These are phyloP conservation scores for Akanthomyces muscarius DNA, from an alignment of 2,329 filamentous ascomycete species.

Conservation along the genomic window DNA sequence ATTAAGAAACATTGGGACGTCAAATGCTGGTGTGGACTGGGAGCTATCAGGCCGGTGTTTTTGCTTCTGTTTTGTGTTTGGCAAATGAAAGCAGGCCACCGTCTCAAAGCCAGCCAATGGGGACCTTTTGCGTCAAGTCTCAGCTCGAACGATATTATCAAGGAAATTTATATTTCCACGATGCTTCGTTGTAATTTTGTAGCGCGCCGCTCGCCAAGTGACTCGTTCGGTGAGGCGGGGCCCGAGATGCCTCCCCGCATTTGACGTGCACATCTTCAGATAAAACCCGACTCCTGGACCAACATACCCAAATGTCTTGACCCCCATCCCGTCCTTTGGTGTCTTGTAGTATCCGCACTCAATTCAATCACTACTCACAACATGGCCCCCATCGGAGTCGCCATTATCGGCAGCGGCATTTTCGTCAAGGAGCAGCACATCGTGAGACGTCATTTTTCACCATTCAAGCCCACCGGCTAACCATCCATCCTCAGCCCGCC, in stretches of 20 bases:
- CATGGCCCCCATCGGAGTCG: constrained; percentile 44
- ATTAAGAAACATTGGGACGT: too few species aligned
- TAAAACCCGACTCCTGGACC: too few species aligned
- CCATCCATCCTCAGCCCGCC: constrained; percentile 43
- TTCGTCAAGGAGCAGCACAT: constrained; percentile 58
- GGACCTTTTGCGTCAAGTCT: too few species aligned
- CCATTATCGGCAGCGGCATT: constrained; percentile 60
- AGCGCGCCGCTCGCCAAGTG: not conserved
- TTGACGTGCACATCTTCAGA: not conserved
- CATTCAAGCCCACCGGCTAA: constrained; percentile 9
- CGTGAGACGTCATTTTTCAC: constrained; percentile 30
- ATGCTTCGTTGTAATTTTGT: not conserved
- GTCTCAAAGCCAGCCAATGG: too few species aligned
- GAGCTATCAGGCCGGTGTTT: too few species aligned
- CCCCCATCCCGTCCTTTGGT: not conserved
- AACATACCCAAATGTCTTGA: not conserved
- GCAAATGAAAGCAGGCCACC: too few species aligned
- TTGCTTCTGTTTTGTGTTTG: too few species aligned
- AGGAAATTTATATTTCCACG: too few species aligned
- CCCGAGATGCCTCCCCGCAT: not conserved
- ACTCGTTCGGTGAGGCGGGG: not conserved
- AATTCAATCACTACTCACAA: not conserved
- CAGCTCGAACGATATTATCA: too few species aligned
- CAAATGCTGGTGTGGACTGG: too few species aligned
- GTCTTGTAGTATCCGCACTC: not conserved